Conservation (phyloP, 2,329 filamentous ascomycete genomes). For the Apiospora koreana region DNA sequence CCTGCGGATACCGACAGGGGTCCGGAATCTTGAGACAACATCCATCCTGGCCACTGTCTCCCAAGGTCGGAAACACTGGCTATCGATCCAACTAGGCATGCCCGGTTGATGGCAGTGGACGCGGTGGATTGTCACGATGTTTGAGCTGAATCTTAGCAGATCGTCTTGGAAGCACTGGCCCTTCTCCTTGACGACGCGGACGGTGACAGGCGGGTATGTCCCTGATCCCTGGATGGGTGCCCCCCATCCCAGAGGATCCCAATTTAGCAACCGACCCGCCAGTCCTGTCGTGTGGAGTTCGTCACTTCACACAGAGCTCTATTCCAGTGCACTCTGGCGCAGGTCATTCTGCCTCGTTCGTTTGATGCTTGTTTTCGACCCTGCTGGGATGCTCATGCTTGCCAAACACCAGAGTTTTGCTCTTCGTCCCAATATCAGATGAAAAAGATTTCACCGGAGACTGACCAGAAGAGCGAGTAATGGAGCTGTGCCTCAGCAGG, state of each 20-base stretch:
- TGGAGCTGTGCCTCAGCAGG: conserved; percentile 5
- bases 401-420: conserved; percentile 37
- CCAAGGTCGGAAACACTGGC: neutral
- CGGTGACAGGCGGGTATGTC: conserved; percentile 7
- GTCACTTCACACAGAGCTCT: conserved; percentile 11
- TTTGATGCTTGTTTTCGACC: conserved; percentile 50
- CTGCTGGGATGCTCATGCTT: conserved; percentile 41
- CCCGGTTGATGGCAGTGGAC: conserved; percentile 4
- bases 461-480: conserved; percentile 2
- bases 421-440: conserved; percentile 15
- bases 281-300: conserved; percentile 21
- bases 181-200: neutral
- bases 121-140: neutral
- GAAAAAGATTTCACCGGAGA: conserved; percentile 12
- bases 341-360: conserved; percentile 31
- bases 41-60: conserved; percentile 1
- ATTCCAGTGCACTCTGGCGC: conserved; percentile 22
- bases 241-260: conserved; percentile 13
- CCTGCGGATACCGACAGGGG: neutral
- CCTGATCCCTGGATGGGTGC: conserved; percentile 3
- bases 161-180: conserved; percentile 8
- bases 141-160: conserved; percentile 10
- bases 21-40: conserved; percentile 4
- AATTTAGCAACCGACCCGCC: conserved; percentile 20
- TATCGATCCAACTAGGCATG: neutral